These are phyloP conservation scores for Boletus patriciae DNA, from an alignment of 768 basidiomycete species.

Conservation along the genomic window DNA sequence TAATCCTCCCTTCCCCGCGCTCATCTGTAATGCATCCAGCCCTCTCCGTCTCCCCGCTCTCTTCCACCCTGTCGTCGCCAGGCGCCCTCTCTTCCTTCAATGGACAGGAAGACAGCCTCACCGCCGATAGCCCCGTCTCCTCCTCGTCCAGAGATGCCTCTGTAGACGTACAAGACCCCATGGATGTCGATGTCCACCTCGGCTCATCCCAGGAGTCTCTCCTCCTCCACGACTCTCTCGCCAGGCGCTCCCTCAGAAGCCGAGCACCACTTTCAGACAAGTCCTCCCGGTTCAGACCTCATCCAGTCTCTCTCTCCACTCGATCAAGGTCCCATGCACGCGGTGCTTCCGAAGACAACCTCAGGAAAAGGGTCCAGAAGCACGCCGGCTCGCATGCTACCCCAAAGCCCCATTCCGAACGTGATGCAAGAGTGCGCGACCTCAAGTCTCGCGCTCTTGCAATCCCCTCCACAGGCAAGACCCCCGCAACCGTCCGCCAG, in stretches of 20 bases:
- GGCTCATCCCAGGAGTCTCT: slow-evolving; percentile 30
- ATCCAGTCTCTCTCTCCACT: slow-evolving; percentile 23
- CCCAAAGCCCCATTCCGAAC: slow-evolving; percentile 29
- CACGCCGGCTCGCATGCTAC: slow-evolving; percentile 19
- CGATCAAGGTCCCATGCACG: slow-evolving; percentile 27
- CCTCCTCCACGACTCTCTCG: slow-evolving; percentile 22
- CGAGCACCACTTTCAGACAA: slow-evolving; percentile 24
- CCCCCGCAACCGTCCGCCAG: slow-evolving; percentile 56
- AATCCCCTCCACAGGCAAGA: slow-evolving; percentile 38
- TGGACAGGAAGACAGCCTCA: slow-evolving; percentile 30
- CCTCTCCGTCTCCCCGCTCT: slow-evolving; percentile 21
- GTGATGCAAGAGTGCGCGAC: slow-evolving; percentile 32
- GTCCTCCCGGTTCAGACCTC: slow-evolving; percentile 27
- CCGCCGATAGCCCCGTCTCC: slow-evolving; percentile 31
- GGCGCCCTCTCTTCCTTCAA: slow-evolving; percentile 34
- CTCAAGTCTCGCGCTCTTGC: slow-evolving; percentile 33
- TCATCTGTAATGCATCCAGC: slow-evolving; percentile 18
- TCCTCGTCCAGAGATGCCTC: slow-evolving; percentile 36
- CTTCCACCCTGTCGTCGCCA: slow-evolving; percentile 34
- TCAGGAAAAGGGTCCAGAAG: slow-evolving; percentile 29
- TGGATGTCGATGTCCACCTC: slow-evolving; percentile 27
- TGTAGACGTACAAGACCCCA: slow-evolving; percentile 27
- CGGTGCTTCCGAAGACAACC: slow-evolving; percentile 27
- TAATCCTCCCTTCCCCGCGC: background rate
- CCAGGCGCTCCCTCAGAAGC: slow-evolving; percentile 31